These are phyloP conservation scores for Boletus subcaerulescens DNA, from an alignment of 768 basidiomycete genomes.

Conservation along the genomic window DNA sequence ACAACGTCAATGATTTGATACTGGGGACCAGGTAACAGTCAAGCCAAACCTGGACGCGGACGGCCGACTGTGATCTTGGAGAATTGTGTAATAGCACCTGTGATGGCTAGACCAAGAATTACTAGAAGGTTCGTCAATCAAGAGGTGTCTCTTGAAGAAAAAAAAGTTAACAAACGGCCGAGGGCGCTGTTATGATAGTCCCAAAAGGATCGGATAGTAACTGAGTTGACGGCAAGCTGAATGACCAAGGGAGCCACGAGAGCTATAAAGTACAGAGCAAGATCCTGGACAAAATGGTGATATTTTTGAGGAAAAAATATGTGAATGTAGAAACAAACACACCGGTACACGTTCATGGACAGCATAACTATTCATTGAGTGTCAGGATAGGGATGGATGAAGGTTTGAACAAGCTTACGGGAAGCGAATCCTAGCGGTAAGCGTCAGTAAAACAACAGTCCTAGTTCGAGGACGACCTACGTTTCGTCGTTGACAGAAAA, in stretches of 20 bases:
- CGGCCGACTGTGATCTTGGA: slow-evolving; percentile 86
- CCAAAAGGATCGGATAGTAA: slow-evolving; percentile 84
- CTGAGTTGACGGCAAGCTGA: slow-evolving; percentile 63
- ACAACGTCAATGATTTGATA: neutral
- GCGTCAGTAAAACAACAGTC: slow-evolving; percentile 14
- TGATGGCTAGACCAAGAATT: slow-evolving; percentile 68
- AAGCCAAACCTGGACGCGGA: slow-evolving; percentile 70
- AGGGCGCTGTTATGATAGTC: slow-evolving; percentile 72
- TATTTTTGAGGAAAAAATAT: neutral
- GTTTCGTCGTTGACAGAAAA: slow-evolving; percentile 80
- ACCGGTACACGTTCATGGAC: slow-evolving; percentile 79
- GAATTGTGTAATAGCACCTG: slow-evolving; percentile 81
- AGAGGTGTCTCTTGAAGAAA: slow-evolving; percentile 28
- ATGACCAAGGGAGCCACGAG: slow-evolving; percentile 66
- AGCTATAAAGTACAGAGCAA: slow-evolving; percentile 52
- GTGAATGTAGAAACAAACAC: slow-evolving; percentile 20
- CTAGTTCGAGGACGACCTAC: slow-evolving; percentile 33
- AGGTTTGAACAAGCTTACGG: slow-evolving; percentile 16
- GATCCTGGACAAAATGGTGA: slow-evolving; percentile 32
- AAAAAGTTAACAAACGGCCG: slow-evolving; percentile 35
- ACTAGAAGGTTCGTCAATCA: slow-evolving; percentile 39
- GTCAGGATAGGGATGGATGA: slow-evolving; percentile 4
- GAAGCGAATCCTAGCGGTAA: slow-evolving; percentile 18
- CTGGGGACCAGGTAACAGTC: neutral
- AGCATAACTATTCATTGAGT: slow-evolving; percentile 47